Percentiles rank a stretch among this genome's conserved stretches.
phyloP scores from a whole-genome alignment of 2,329 filamentous ascomycete species.

The Epichloe bromicola region DNA sequence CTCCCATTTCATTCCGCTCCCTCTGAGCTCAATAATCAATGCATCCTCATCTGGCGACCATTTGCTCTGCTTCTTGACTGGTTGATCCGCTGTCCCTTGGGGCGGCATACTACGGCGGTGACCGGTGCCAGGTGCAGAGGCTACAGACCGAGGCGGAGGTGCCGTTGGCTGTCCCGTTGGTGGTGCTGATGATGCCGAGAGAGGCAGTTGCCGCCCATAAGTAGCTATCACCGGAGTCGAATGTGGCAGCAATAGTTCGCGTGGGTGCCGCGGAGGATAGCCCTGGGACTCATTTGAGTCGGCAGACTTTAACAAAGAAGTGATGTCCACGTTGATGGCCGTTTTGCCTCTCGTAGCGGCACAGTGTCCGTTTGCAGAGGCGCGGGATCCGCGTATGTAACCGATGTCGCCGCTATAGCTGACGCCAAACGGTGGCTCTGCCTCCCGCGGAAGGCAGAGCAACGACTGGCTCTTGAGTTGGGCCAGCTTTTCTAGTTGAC shows the following conservation, averaged over 20 bases:
- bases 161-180: background rate
- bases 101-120: constrained; percentile 24
- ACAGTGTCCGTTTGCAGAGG: constrained; percentile 16
- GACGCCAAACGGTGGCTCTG: constrained; percentile 23
- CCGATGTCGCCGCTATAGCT: constrained; percentile 16
- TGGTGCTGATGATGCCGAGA: background rate
- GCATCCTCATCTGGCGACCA: constrained; percentile 91
- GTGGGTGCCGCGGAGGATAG: constrained; percentile 23
- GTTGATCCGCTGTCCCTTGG: constrained; percentile 47
- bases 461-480: constrained; percentile 28
- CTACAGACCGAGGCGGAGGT: constrained; percentile 13
- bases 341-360: constrained; percentile 13
- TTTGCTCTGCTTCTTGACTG: constrained; percentile 90
- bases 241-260: constrained; percentile 10
- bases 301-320: constrained; percentile 66
- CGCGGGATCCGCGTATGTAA: constrained; percentile 16
- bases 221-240: constrained; percentile 7
- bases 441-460: constrained; percentile 26
- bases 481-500: constrained; percentile 24
- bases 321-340: constrained; percentile 86
- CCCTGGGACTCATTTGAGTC: constrained; percentile 58
- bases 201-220: constrained; percentile 12
- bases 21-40: constrained; percentile 83
- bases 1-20: constrained; percentile 95
- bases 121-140: constrained; percentile 19